Evolutionary conservation across 2,329 filamentous ascomycete species (phyloP).

Genomic region (Aspergillus pseudotamarii): DNA sequence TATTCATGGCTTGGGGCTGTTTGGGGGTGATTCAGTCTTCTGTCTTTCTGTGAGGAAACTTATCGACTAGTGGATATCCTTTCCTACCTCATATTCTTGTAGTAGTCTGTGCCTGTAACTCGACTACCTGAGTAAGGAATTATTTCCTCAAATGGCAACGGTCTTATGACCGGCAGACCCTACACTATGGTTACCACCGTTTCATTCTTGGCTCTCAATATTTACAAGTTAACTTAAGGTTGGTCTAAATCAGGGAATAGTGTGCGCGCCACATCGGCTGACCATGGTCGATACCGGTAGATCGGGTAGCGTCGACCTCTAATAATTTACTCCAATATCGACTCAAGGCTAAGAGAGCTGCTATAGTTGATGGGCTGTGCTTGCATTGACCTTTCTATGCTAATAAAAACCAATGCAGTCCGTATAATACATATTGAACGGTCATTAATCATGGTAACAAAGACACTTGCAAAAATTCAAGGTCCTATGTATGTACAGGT

Average conservation of each 20-base stretch:
- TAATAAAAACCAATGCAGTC: neutral
- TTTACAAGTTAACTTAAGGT: neutral
- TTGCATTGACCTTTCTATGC: neutral
- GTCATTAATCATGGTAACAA: conserved; percentile 3
- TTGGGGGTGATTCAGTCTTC: too few species aligned
- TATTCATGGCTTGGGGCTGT: too few species aligned
- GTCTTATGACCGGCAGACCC: neutral
- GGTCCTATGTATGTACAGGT: conserved; percentile 14
- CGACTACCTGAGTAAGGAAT: too few species aligned
- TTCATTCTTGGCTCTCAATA: neutral
- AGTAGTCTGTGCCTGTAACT: neutral
- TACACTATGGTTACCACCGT: neutral
- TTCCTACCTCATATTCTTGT: neutral
- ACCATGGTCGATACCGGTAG: neutral
- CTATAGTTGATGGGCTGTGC: neutral
- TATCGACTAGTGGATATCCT: too few species aligned
- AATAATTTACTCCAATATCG: neutral
- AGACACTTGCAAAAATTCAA: conserved; percentile 4
- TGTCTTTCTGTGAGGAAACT: too few species aligned
- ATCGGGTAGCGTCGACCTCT: neutral
- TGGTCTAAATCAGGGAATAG: neutral
- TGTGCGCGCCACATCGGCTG: neutral
- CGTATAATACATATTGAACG: conserved; percentile 1
- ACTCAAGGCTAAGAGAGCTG: neutral
- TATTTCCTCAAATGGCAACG: neutral